Percentiles rank a stretch among this genome's conserved stretches.
Conservation (phyloP, 768 basidiomycete genomes). For the Mycena filopes region DNA sequence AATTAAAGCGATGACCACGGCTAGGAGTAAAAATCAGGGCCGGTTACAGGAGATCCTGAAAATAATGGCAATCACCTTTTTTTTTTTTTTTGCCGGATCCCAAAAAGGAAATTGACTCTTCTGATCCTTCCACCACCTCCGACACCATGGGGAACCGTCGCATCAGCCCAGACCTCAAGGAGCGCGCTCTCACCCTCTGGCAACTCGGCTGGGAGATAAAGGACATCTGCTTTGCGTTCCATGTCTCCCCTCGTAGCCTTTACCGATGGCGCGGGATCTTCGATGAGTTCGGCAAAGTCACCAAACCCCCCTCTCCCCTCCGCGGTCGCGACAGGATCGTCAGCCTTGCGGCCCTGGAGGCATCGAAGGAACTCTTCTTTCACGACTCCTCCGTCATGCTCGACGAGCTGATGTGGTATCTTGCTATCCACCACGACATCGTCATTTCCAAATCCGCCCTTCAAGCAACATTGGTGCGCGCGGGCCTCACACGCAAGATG, state of each 20-base stretch:
- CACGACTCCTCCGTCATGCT: constrained; percentile 21
- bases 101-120: constrained; percentile 9
- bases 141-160: constrained; percentile 19
- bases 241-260: constrained; percentile 31
- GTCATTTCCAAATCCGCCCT: constrained; percentile 27
- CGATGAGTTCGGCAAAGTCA: constrained; percentile 25
- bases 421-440: constrained; percentile 30
- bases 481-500: constrained; percentile 13
- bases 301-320: constrained; percentile 34
- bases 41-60: too few species aligned
- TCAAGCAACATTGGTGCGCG: constrained; percentile 26
- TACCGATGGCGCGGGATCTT: constrained; percentile 35
- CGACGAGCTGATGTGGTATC: constrained; percentile 26
- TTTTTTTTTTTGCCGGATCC: constrained; percentile 17
- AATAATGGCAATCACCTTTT: too few species aligned
- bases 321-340: constrained; percentile 27
- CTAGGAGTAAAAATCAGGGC: constrained; percentile 19
- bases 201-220: constrained; percentile 30
- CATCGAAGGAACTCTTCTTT: constrained; percentile 18
- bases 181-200: constrained; percentile 35
- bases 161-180: constrained; percentile 32
- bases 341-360: constrained; percentile 24
- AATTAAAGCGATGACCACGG: neutral
- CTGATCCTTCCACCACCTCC: neutral
- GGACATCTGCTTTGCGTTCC: constrained; percentile 33